phyloP scores from a whole-genome alignment of 2,329 filamentous ascomycete genomes.

The Venturia asperata region DNA sequence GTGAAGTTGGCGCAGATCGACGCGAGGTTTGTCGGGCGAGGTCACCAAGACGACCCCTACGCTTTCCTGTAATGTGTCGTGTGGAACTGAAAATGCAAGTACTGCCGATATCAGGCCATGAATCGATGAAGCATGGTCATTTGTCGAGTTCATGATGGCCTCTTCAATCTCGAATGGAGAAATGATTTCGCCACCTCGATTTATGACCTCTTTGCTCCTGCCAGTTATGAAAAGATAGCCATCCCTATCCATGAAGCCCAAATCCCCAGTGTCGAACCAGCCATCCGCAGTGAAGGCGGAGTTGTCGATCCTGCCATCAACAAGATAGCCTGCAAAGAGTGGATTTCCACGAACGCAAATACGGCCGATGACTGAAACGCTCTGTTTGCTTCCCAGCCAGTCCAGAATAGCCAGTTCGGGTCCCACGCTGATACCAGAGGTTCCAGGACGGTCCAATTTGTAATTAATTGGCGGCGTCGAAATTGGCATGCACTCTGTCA shows the following conservation, averaged over 20 bases:
- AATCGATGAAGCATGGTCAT: constrained; percentile 37
- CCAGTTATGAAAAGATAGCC: constrained; percentile 50
- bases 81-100: constrained; percentile 48
- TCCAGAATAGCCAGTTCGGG: constrained; percentile 47
- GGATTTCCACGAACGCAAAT: constrained; percentile 48
- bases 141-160: constrained; percentile 44
- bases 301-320: constrained; percentile 38
- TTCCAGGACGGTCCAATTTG: constrained; percentile 45
- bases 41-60: constrained; percentile 49
- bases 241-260: constrained; percentile 46
- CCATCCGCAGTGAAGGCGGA: constrained; percentile 43
- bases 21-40: constrained; percentile 36
- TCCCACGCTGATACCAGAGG: constrained; percentile 47
- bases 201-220: constrained; percentile 51
- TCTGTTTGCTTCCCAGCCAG: constrained; percentile 30
- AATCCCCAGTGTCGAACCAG: constrained; percentile 51
- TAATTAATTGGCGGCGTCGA: constrained; percentile 50
- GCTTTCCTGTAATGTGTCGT: constrained; percentile 50
- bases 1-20: constrained; percentile 45
- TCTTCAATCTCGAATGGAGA: constrained; percentile 55
- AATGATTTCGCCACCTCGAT: constrained; percentile 53
- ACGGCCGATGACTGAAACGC: constrained; percentile 26
- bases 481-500: constrained; percentile 56
- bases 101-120: constrained; percentile 43
- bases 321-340: constrained; percentile 46